Evolutionary conservation across 805 yeast genomes (phyloP), one percentile per base, ranked within the genome.

Genomic region (Ogataea nonfermentans): DNA sequence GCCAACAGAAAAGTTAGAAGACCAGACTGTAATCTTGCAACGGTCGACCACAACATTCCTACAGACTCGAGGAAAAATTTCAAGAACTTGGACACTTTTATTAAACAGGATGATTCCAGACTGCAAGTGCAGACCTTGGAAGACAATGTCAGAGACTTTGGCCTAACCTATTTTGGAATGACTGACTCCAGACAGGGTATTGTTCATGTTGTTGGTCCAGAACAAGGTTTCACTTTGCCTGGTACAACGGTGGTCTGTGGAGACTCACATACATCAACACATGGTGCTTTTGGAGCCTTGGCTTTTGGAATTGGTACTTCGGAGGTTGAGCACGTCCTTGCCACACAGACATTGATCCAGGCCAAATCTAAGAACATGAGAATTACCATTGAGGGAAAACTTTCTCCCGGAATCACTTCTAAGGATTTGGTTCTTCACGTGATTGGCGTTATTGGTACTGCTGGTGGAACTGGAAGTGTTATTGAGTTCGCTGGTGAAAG

Each of bases 261-360:
- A 65, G 99, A 93, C 65, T 89, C 97, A 4, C 99, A 93, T 64
- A 93, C 99, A 19, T 88, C 97, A 3, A 93, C 99, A 1, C 99
- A 93, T 61, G 99, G 99, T 56, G 99, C 99, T 30, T 93, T 93
- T 61, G 99, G 99, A 47, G 71, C 98, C 8, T 75, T 93, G 42
- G 99, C 99, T 9, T 93, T 93, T 57, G 99, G 99, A 69, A 93
- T 93, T 59, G 99, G 99, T 63, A 93, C 99, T 42, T 90, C 97
- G 10, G 99, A 93, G 70, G 99, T 93, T 40, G 99, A 93, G 71
- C 99, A 93, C 63, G 99, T 93, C 44, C 71, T 93, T 59, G 99
- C 99, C 36, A 93, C 99, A 3, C 99, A 93, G 71, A 90, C 98
- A 22, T 69, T 88, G 44, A 86, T 93, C 59, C 99, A 93, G 71